Evolutionary conservation across 257 asterid genomes (phyloP).

Genomic region (Paraleonurus japonicus): DNA sequence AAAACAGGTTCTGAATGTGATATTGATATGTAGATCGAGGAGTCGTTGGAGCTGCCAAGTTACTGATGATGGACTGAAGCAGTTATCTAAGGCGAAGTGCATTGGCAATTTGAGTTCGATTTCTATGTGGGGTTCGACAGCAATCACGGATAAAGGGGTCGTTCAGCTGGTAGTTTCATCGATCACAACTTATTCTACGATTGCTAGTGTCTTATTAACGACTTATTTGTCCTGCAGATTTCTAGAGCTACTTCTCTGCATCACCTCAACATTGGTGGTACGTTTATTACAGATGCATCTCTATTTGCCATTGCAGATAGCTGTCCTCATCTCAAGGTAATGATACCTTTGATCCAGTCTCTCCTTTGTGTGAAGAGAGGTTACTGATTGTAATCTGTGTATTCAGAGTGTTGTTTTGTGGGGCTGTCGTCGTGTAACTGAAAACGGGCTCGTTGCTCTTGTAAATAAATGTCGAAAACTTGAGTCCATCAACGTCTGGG

Average conservation of each 20-base stretch:
- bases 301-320: constrained; percentile 69
- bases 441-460: constrained; percentile 67
- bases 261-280: constrained; percentile 88
- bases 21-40: constrained; percentile 60
- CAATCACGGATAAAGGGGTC: constrained; percentile 70
- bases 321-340: constrained; percentile 77
- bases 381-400: not conserved
- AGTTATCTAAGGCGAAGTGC: constrained; percentile 69
- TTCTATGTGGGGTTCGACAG: constrained; percentile 85
- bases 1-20: too few species aligned
- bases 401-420: constrained; percentile 74
- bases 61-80: constrained; percentile 72
- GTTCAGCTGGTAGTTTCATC: constrained; percentile 45
- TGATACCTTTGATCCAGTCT: constrained; percentile 4
- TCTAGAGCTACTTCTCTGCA: constrained; percentile 66
- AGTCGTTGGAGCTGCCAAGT: constrained; percentile 96
- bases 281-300: constrained; percentile 75
- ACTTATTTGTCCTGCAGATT: constrained; percentile 39
- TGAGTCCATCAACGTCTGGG: constrained; percentile 87
- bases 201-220: not conserved
- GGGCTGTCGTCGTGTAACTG: constrained; percentile 91
- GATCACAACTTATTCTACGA: too few species aligned
- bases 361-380: too few species aligned
- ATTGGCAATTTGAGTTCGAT: constrained; percentile 65
- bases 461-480: constrained; percentile 73